A percentile compares a stretch with the other conserved stretches of the same genome.
Evolutionary conservation across 2,329 filamentous ascomycete species (phyloP).

Genomic region (Talaromyces sp.): DNA sequence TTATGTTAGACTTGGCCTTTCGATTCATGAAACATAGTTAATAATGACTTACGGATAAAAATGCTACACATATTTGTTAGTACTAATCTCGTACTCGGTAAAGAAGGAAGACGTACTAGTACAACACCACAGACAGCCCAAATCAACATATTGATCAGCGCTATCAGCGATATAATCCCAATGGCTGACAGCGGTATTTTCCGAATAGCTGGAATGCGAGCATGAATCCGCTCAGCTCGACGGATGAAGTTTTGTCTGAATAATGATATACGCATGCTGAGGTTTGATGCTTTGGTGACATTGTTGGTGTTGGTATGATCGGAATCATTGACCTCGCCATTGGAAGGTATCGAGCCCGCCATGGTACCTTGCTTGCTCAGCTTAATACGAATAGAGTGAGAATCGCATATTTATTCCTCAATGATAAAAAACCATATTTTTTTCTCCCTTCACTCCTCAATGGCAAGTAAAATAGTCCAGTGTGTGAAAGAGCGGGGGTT

Average conservation of each 20-base stretch:
- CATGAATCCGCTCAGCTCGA: constrained; percentile 47
- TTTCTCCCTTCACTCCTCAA: not conserved
- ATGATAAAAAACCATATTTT: not conserved
- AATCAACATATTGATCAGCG: constrained; percentile 53
- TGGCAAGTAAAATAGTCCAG: not conserved
- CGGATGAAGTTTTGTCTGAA: constrained; percentile 29
- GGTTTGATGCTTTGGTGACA: not conserved
- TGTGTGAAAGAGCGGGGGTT: not conserved
- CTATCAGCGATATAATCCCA: constrained; percentile 54
- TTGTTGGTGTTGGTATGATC: not conserved
- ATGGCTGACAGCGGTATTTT: constrained; percentile 56
- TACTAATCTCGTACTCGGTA: not conserved
- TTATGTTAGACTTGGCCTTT: too few relatives aligned
- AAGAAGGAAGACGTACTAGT: constrained; percentile 41
- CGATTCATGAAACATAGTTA: too few relatives aligned
- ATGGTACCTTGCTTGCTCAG: not conserved
- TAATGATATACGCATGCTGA: not conserved
- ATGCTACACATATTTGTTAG: constrained; percentile 24
- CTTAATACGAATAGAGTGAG: not conserved
- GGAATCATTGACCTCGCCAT: not conserved
- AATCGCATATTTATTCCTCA: not conserved
- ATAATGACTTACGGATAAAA: constrained; percentile 36
- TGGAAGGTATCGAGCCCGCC: not conserved
- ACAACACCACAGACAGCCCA: constrained; percentile 59
- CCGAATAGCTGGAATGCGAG: constrained; percentile 52